phyloP scores from a whole-genome alignment of 805 yeast genomes.

The Wickerhamiella kazuoi region DNA sequence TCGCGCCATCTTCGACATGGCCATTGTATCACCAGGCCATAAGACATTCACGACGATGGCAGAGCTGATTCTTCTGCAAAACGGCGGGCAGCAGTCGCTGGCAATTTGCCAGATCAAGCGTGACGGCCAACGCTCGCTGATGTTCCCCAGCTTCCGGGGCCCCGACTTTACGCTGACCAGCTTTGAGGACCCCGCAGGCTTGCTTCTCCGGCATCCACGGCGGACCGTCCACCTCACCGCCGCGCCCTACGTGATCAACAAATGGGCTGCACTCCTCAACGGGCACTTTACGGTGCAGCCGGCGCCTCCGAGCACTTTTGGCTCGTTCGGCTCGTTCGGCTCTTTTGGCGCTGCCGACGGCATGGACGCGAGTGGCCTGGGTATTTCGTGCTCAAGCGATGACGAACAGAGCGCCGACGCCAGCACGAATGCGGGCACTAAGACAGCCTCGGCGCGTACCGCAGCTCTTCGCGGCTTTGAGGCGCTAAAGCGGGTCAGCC shows the following conservation, averaged over 20 bases:
- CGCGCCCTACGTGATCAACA: slow-evolving; percentile 1
- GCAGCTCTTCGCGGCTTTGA: not conserved
- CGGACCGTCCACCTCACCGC: slow-evolving; percentile 2
- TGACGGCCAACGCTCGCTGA: slow-evolving; percentile 4
- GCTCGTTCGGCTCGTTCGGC: too few relatives aligned
- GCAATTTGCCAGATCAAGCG: slow-evolving; percentile 5
- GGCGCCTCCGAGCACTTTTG: too few relatives aligned
- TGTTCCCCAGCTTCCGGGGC: slow-evolving; percentile 6
- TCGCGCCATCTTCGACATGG: slow-evolving; percentile 5
- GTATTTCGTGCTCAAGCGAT: not conserved
- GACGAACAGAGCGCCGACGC: not conserved
- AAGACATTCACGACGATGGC: not conserved
- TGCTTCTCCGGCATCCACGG: not conserved
- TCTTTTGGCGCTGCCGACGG: not conserved
- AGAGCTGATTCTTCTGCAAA: slow-evolving; percentile 4
- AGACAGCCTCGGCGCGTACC: not conserved
- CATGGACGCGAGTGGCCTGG: not conserved
- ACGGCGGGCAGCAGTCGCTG: slow-evolving; percentile 2
- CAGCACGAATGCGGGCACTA: not conserved
- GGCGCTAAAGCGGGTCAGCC: slow-evolving; percentile 3
- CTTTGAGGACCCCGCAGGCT: not conserved
- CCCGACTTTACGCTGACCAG: not conserved
- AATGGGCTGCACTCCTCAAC: slow-evolving; percentile 1
- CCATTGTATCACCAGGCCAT: not conserved
- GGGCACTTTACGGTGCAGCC: not conserved